Evolutionary conservation across 2,329 filamentous ascomycete genomes (phyloP).

Genomic region (Passalora sequoiae): DNA sequence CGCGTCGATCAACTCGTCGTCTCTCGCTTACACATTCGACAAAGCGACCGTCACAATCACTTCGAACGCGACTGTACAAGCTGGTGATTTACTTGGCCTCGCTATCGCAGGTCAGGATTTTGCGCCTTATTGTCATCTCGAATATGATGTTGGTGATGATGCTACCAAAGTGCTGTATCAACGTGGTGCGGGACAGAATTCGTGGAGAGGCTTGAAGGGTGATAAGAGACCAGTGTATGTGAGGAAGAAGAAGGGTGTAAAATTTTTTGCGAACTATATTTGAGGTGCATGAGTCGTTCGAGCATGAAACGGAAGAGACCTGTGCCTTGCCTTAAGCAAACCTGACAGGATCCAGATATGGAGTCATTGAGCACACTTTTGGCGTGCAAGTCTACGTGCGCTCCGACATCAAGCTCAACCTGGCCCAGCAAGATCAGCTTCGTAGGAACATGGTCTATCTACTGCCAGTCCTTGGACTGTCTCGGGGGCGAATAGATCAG

Average conservation of each 20-base stretch:
- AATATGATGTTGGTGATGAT: slow-evolving; percentile 11
- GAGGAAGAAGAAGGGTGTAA: slow-evolving; percentile 21
- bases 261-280: slow-evolving; percentile 21
- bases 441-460: too few relatives aligned
- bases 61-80: slow-evolving; percentile 20
- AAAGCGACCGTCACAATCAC: slow-evolving; percentile 15
- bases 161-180: slow-evolving; percentile 14
- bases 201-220: slow-evolving; percentile 19
- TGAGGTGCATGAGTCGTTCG: too few relatives aligned
- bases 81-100: slow-evolving; percentile 21
- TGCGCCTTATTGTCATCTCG: slow-evolving; percentile 25
- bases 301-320: too few relatives aligned
- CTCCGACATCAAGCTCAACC: too few relatives aligned
- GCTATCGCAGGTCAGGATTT: slow-evolving; percentile 20
- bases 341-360: too few relatives aligned
- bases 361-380: too few relatives aligned
- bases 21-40: slow-evolving; percentile 21
- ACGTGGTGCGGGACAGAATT: slow-evolving; percentile 21
- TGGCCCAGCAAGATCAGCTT: too few relatives aligned
- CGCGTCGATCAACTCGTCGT: slow-evolving; percentile 13
- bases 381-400: too few relatives aligned
- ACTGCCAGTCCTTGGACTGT: too few relatives aligned
- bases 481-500: too few relatives aligned
- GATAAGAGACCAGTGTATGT: slow-evolving; percentile 20
- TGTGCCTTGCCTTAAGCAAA: too few relatives aligned